These are phyloP conservation scores for Wickerhamomyces xylosicus DNA, from an alignment of 805 yeast species.

Conservation along the genomic window DNA sequence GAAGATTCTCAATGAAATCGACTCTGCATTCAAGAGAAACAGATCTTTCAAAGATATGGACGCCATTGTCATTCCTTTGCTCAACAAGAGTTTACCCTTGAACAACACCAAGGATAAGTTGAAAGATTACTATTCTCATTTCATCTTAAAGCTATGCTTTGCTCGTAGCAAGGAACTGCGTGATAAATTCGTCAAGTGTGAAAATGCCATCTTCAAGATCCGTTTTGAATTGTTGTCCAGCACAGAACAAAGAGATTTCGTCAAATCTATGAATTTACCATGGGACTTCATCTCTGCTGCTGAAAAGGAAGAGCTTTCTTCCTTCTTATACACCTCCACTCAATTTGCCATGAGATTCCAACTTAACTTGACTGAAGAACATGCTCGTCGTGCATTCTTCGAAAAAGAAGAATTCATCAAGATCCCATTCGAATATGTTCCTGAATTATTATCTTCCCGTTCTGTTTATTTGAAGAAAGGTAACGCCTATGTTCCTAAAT, in stretches of 20 bases:
- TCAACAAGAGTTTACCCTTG: conserved; percentile 59
- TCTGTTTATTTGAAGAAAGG: conserved; percentile 61
- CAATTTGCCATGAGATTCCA: conserved; percentile 26
- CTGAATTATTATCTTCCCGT: conserved; percentile 67
- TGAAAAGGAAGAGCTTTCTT: conserved; percentile 44
- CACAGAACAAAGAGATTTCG: conserved; percentile 61
- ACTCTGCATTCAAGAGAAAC: conserved; percentile 58
- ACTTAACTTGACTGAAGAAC: conserved; percentile 34
- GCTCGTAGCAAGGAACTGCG: conserved; percentile 81
- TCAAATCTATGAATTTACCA: conserved; percentile 52
- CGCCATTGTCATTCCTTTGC: conserved; percentile 48
- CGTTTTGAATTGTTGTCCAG: conserved; percentile 57
- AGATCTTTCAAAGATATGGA: conserved; percentile 58
- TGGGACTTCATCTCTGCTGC: conserved; percentile 59
- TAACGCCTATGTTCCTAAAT: conserved; percentile 74
- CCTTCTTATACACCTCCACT: conserved; percentile 45
- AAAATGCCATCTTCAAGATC: conserved; percentile 60
- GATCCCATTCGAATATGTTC: conserved; percentile 79
- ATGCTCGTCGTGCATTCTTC: conserved; percentile 31
- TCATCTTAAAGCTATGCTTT: conserved; percentile 77
- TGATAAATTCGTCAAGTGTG: conserved; percentile 68
- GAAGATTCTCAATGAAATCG: conserved; percentile 75
- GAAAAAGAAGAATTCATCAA: conserved; percentile 63
- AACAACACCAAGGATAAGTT: conserved; percentile 39
- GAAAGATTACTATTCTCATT: conserved; percentile 92